A percentile compares a stretch with the other conserved stretches of the same genome.
Conservation (phyloP, 2,329 filamentous ascomycete genomes). For the Fusarium mundagurra region DNA sequence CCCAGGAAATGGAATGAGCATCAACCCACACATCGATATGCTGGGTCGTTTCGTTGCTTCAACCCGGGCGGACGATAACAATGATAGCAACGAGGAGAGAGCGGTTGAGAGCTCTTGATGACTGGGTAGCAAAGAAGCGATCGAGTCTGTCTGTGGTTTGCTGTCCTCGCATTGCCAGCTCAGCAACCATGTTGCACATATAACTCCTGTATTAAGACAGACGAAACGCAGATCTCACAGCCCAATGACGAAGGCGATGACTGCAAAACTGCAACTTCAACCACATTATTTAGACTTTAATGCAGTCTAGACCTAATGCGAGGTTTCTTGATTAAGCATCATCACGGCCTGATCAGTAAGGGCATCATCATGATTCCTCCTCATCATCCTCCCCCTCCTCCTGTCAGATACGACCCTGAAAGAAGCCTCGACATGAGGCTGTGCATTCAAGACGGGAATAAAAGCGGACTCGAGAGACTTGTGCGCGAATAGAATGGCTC, state of each 20-base stretch:
- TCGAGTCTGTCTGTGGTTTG: neutral
- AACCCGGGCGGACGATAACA: conserved; percentile 4
- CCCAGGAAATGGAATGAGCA: conserved; percentile 16
- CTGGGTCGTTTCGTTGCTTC: conserved; percentile 9
- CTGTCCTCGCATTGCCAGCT: conserved; percentile 31
- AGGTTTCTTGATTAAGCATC: conserved; percentile 4
- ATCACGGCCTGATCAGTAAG: neutral
- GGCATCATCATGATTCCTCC: conserved; percentile 15
- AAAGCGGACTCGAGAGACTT: conserved; percentile 8
- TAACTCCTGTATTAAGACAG: conserved; percentile 32
- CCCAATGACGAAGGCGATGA: conserved; percentile 17
- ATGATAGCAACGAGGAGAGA: neutral
- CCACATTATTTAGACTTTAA: neutral
- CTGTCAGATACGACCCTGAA: conserved; percentile 5
- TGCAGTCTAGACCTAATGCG: neutral
- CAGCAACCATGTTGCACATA: conserved; percentile 28
- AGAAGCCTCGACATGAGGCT: conserved; percentile 22
- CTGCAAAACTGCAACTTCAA: neutral
- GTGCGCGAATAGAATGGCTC: neutral
- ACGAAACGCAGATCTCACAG: conserved; percentile 5
- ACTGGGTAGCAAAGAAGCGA: neutral
- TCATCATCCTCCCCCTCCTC: neutral
- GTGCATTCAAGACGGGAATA: conserved; percentile 19
- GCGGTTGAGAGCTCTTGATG: neutral
- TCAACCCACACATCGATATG: conserved; percentile 18